Conservation (phyloP, 306 rosid genomes). For the Citrullus amarus region DNA sequence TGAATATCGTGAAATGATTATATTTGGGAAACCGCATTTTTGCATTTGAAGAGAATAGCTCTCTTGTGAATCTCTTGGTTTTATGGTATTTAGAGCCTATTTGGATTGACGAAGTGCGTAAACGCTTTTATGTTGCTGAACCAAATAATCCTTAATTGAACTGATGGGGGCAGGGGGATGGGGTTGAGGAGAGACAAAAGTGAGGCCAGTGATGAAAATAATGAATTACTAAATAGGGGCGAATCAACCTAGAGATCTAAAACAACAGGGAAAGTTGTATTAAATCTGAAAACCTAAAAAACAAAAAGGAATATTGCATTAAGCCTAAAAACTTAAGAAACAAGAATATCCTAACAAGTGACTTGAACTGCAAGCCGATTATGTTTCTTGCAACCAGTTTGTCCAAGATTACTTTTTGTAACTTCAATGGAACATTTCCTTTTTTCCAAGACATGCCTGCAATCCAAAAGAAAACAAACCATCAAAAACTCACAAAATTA, state of each 20-base stretch:
- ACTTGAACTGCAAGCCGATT: conserved; percentile 15
- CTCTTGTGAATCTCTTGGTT: not conserved
- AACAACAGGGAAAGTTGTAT: not conserved
- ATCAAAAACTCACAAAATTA: not conserved
- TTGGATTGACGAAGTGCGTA: too few species aligned
- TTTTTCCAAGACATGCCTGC: conserved; percentile 10
- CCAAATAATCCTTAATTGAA: not conserved
- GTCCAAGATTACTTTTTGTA: conserved; percentile 1
- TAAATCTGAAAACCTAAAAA: not conserved
- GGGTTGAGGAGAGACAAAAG: not conserved
- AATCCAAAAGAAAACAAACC: not conserved
- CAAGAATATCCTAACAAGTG: not conserved
- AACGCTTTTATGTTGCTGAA: not conserved
- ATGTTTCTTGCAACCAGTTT: conserved; percentile 7
- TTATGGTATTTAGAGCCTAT: not conserved
- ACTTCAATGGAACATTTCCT: conserved; percentile 4
- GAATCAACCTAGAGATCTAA: not conserved
- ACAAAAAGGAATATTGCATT: not conserved
- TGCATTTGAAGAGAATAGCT: not conserved
- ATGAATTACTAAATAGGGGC: not conserved
- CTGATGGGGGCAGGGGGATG: not conserved
- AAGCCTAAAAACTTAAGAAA: not conserved
- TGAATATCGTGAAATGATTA: not conserved
- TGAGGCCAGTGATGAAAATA: not conserved
- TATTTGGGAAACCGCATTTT: not conserved